Percentiles rank a stretch among this genome's conserved stretches.
Evolutionary conservation across 805 yeast species (phyloP).

Genomic region (Metschnikowia drakensbergensis): DNA sequence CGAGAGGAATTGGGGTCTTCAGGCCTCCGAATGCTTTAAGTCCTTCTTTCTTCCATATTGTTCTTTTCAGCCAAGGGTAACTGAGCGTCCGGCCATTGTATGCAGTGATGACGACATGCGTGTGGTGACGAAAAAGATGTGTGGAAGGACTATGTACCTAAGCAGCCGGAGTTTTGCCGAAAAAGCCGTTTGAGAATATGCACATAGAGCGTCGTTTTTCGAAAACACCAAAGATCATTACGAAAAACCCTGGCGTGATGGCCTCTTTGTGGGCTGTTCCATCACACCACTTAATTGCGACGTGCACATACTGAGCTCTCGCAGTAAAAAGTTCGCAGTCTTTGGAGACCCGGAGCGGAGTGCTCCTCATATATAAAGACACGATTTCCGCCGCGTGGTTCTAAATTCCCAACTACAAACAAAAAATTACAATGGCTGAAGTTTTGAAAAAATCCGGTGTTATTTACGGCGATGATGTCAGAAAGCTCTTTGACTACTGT

Average conservation of each 20-base stretch:
- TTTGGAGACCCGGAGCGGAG: conserved; percentile 21
- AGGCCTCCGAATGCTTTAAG: neutral
- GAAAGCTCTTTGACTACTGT: conserved; percentile 81
- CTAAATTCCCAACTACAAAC: conserved; percentile 2
- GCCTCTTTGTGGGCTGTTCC: neutral
- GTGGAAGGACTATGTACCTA: neutral
- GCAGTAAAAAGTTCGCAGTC: conserved; percentile 7
- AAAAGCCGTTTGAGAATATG: neutral
- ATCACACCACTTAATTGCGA: conserved; percentile 4
- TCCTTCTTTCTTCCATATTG: neutral
- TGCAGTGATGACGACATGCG: conserved; percentile 2
- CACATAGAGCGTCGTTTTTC: too few relatives aligned
- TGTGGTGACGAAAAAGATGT: neutral
- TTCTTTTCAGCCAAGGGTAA: neutral
- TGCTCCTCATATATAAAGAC: conserved; percentile 18
- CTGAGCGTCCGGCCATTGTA: neutral
- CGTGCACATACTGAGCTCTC: conserved; percentile 2
- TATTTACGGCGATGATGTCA: conserved; percentile 97
- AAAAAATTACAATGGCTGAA: conserved; percentile 16
- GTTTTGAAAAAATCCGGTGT: conserved; percentile 85
- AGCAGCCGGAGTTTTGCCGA: neutral
- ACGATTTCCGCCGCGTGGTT: neutral
- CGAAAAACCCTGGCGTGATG: neutral
- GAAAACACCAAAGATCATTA: neutral
- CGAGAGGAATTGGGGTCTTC: too few relatives aligned